Conservation (phyloP, 148 eudicot genomes). For the Rhododendron kiyosumense region DNA sequence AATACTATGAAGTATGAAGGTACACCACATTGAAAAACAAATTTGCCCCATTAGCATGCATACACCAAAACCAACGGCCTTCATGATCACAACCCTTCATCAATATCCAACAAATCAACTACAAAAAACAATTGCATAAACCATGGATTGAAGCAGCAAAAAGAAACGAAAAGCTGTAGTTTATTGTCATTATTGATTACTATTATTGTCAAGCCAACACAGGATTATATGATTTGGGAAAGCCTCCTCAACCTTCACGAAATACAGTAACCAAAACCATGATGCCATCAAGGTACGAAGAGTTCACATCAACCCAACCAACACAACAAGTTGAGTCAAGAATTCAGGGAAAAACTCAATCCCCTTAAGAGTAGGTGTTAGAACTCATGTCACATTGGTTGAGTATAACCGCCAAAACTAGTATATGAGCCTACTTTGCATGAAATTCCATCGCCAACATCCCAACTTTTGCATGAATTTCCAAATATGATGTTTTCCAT, state of each 20-base stretch:
- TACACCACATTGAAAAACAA: background rate
- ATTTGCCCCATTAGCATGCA: background rate
- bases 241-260: background rate
- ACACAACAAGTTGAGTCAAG: background rate
- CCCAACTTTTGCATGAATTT: too few species aligned
- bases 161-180: background rate
- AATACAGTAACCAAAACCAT: background rate
- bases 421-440: background rate
- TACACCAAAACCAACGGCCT: too few species aligned
- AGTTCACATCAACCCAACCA: background rate
- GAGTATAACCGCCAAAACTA: background rate
- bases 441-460: too few species aligned
- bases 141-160: background rate
- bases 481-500: too few species aligned
- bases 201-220: background rate
- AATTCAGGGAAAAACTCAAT: background rate
- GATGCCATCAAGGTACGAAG: background rate
- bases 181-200: background rate
- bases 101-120: too few species aligned
- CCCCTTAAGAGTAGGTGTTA: background rate
- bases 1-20: background rate
- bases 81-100: too few species aligned
- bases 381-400: background rate
- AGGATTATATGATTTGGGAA: background rate
- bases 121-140: too few species aligned